Evolutionary conservation across 129 eudicot species (phyloP).

Genomic region (Erigeron canadensis): DNA sequence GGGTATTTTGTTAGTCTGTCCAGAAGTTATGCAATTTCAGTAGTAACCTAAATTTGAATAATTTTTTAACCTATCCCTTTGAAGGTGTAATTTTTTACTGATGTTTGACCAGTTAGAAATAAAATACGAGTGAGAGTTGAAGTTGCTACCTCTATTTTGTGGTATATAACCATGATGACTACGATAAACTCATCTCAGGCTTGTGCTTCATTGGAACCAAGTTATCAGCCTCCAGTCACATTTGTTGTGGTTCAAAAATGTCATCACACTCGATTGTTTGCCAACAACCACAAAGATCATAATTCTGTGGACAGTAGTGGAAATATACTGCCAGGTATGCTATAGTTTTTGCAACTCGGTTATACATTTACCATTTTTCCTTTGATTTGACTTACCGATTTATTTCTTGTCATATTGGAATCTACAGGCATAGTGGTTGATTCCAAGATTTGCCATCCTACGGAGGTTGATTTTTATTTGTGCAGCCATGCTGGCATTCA

Average conservation of each 20-base stretch:
- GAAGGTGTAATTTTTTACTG: too few relatives aligned
- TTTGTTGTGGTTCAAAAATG: conserved; percentile 36
- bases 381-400: too few relatives aligned
- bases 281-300: conserved; percentile 63
- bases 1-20: too few relatives aligned
- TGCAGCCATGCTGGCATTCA: conserved; percentile 98
- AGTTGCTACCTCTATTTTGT: too few relatives aligned
- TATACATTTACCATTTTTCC: too few relatives aligned
- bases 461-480: conserved; percentile 81
- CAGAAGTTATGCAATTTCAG: too few relatives aligned
- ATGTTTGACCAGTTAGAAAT: too few relatives aligned
- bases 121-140: too few relatives aligned
- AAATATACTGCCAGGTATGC: conserved; percentile 74
- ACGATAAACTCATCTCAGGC: conserved; percentile 41
- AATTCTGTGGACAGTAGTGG: conserved; percentile 70
- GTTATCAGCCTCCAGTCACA: conserved; percentile 84
- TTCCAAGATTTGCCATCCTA: conserved; percentile 84
- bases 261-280: conserved; percentile 82
- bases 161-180: not conserved
- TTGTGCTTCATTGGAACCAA: conserved; percentile 70
- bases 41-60: too few relatives aligned
- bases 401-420: too few relatives aligned
- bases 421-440: conserved; percentile 78
- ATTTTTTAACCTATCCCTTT: too few relatives aligned
- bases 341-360: not conserved